These are phyloP conservation scores for Morella rubra DNA, from an alignment of 306 rosid species.

Conservation along the genomic window DNA sequence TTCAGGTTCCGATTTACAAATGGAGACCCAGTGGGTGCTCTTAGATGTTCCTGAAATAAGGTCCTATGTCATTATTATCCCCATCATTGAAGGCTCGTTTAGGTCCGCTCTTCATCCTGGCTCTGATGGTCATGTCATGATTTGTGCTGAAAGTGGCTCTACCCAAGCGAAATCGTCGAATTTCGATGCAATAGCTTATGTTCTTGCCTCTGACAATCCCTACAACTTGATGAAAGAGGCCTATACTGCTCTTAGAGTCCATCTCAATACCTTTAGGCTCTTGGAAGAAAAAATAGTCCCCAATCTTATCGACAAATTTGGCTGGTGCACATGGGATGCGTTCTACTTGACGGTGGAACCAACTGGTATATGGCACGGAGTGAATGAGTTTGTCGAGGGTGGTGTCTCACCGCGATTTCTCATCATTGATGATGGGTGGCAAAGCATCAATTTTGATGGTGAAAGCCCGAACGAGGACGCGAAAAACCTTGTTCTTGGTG, in stretches of 20 bases:
- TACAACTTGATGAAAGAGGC: slow-evolving; percentile 76
- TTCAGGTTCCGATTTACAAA: slow-evolving; percentile 80
- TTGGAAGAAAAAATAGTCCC: slow-evolving; percentile 76
- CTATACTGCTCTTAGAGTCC: slow-evolving; percentile 66
- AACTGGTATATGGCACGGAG: slow-evolving; percentile 59
- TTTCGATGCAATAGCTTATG: slow-evolving; percentile 56
- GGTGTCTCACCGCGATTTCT: slow-evolving; percentile 71
- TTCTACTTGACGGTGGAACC: slow-evolving; percentile 74
- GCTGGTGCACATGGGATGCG: slow-evolving; percentile 99
- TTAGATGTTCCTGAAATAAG: slow-evolving; percentile 63
- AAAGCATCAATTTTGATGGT: slow-evolving; percentile 65
- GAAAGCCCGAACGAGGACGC: slow-evolving; percentile 55
- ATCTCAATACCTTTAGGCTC: slow-evolving; percentile 60
- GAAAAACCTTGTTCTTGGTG: slow-evolving; percentile 61
- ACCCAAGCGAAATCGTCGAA: slow-evolving; percentile 44
- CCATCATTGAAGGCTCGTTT: slow-evolving; percentile 60
- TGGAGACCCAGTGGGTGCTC: slow-evolving; percentile 87
- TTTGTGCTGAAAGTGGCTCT: slow-evolving; percentile 83
- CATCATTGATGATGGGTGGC: slow-evolving; percentile 91
- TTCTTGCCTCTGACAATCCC: slow-evolving; percentile 72
- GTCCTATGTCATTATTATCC: slow-evolving; percentile 62
- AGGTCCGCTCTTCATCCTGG: slow-evolving; percentile 79
- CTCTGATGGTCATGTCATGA: slow-evolving; percentile 52
- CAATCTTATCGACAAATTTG: slow-evolving; percentile 60
- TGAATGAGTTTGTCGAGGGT: slow-evolving; percentile 54